Evolutionary conservation across 2,329 filamentous ascomycete genomes (phyloP).

Genomic region (Exophiala oligosperma): DNA sequence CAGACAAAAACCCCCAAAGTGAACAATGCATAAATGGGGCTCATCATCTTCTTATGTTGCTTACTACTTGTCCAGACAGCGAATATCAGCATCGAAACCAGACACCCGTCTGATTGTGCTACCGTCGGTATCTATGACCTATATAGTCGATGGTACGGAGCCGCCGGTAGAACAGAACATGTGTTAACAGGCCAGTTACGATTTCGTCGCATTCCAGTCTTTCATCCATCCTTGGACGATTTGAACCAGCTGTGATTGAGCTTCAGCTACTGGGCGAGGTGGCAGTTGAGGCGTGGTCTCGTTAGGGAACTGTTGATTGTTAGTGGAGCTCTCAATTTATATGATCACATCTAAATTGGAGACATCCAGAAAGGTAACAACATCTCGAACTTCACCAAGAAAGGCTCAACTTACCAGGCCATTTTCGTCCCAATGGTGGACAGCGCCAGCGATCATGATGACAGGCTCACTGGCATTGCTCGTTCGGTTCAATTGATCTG

Average conservation of each 20-base stretch:
- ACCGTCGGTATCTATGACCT: not conserved
- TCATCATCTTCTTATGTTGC: too few relatives aligned
- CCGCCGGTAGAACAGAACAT: not conserved
- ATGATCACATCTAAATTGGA: too few relatives aligned
- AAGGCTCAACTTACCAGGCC: not conserved
- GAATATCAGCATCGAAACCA: too few relatives aligned
- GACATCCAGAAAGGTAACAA: too few relatives aligned
- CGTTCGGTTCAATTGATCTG: slow-evolving; percentile 44
- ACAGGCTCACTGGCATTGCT: slow-evolving; percentile 68
- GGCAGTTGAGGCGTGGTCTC: slow-evolving; percentile 61
- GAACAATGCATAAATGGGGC: too few relatives aligned
- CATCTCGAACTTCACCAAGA: too few relatives aligned
- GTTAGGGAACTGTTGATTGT: slow-evolving; percentile 48
- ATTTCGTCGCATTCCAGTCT: slow-evolving; percentile 50
- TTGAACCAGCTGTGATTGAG: slow-evolving; percentile 58
- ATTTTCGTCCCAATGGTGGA: slow-evolving; percentile 76
- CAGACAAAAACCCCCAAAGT: too few relatives aligned
- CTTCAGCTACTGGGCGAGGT: slow-evolving; percentile 52
- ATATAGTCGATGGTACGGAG: too few relatives aligned
- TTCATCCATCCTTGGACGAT: slow-evolving; percentile 69
- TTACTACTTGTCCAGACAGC: too few relatives aligned
- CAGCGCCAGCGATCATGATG: slow-evolving; percentile 69
- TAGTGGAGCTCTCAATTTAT: too few relatives aligned
- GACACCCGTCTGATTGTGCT: not conserved
- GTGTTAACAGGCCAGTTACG: not conserved